Percentiles rank a stretch among this genome's conserved stretches.
phyloP scores from a whole-genome alignment of 371 early-diverging fungal species.

The Coemansia sp. region DNA sequence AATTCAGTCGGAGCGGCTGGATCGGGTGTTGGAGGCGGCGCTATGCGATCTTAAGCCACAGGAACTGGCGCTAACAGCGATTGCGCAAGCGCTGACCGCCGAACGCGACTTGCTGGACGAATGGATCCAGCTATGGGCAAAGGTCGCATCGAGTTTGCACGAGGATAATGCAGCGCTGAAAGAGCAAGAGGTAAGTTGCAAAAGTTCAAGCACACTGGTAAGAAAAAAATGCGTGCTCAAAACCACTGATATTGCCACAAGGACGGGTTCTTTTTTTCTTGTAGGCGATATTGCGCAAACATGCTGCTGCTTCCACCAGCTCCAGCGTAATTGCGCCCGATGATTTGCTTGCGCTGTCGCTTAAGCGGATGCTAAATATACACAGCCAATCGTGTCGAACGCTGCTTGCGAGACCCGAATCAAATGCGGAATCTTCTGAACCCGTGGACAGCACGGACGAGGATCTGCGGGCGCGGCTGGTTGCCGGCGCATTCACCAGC shows the following conservation, averaged over 20 bases:
- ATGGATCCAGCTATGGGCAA: slow-evolving; percentile 31
- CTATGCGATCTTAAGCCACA: slow-evolving; percentile 4
- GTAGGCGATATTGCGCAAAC: slow-evolving; percentile 15
- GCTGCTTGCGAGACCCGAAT: neutral
- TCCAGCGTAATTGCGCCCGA: slow-evolving; percentile 29
- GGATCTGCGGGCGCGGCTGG: slow-evolving; percentile 12
- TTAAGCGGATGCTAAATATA: slow-evolving; percentile 30
- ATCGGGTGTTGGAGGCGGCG: slow-evolving; percentile 4
- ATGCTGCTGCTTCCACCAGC: neutral
- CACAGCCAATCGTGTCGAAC: neutral
- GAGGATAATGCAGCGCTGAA: slow-evolving; percentile 15
- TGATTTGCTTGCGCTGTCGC: slow-evolving; percentile 32
- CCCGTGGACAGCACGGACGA: neutral
- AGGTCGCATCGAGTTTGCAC: slow-evolving; percentile 15
- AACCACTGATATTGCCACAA: too few species aligned
- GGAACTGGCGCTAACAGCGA: neutral
- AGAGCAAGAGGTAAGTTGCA: slow-evolving; percentile 19
- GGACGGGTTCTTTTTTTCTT: neutral
- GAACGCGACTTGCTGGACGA: slow-evolving; percentile 26
- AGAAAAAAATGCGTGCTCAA: too few species aligned
- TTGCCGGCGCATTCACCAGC: slow-evolving; percentile 33
- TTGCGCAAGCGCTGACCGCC: slow-evolving; percentile 9
- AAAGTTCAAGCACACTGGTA: neutral
- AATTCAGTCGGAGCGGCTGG: slow-evolving; percentile 1
- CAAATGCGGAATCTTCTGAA: neutral